Percentiles rank a stretch among this genome's conserved stretches.
These are phyloP conservation scores for Musa acuminata DNA, from an alignment of 176 grass and related monocot species.

Conservation along the genomic window DNA sequence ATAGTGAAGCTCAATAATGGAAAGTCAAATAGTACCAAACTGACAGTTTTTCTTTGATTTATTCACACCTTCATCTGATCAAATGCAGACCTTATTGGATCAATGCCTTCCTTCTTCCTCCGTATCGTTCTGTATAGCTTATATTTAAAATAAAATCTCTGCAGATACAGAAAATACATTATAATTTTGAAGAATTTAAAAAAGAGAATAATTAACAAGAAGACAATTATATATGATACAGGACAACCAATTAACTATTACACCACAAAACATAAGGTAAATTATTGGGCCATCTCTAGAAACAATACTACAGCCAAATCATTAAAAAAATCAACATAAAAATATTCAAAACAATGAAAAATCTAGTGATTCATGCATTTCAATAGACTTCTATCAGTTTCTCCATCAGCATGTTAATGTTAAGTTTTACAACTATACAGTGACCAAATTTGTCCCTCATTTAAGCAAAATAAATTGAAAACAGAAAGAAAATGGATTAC, in stretches of 20 bases:
- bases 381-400: too few species aligned
- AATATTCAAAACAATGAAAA: too few species aligned
- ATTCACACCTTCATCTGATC: constrained; percentile 28
- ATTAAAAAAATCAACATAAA: too few species aligned
- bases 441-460: neutral
- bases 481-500: too few species aligned
- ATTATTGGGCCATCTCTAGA: neutral
- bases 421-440: neutral
- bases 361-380: too few species aligned
- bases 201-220: neutral
- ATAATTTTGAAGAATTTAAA: neutral
- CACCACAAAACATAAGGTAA: neutral
- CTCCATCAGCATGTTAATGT: too few species aligned
- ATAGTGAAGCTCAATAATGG: neutral
- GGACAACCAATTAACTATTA: neutral
- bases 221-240: neutral
- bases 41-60: neutral
- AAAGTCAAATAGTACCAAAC: neutral
- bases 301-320: too few species aligned
- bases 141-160: constrained; percentile 25
- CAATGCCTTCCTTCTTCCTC: constrained; percentile 24
- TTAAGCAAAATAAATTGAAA: neutral
- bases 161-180: neutral
- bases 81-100: constrained; percentile 30
- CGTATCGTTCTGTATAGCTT: constrained; percentile 11